These are phyloP conservation scores for Prunus kanzakura DNA, from an alignment of 306 rosid species.

Conservation along the genomic window DNA sequence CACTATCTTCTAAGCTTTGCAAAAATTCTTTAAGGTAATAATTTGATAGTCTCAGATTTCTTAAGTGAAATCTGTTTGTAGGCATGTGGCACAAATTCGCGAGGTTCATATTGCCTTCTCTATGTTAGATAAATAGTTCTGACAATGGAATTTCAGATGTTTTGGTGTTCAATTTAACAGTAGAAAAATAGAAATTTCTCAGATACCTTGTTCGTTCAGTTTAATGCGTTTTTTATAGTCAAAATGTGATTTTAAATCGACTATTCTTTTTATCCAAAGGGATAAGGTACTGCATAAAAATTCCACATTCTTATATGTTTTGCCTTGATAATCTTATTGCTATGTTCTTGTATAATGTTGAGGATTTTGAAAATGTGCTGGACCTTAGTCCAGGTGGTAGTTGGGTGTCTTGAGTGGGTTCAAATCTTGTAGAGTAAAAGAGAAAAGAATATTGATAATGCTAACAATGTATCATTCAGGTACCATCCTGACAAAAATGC, in stretches of 20 bases:
- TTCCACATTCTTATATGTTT: background rate
- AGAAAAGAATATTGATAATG: constrained; percentile 8
- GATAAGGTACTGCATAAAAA: background rate
- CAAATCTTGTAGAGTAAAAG: background rate
- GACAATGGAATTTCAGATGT: background rate
- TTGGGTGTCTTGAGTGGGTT: constrained; percentile 1
- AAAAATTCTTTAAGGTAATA: background rate
- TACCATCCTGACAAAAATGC: constrained; percentile 99
- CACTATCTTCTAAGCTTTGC: background rate
- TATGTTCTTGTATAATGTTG: constrained; percentile 10
- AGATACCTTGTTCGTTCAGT: background rate
- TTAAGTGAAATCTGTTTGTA: background rate
- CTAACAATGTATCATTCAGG: constrained; percentile 44
- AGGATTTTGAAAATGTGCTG: constrained; percentile 6
- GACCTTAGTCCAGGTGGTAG: background rate
- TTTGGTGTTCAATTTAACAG: constrained; percentile 3
- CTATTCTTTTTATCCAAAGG: background rate
- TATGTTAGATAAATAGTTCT: background rate
- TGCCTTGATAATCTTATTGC: constrained; percentile 28
- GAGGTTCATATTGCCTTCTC: background rate
- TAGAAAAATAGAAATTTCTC: background rate
- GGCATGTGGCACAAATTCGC: background rate
- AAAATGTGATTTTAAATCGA: background rate
- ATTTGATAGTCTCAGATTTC: background rate
- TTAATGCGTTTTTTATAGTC: background rate